Evolutionary conservation across 1,284 basidiomycete species (phyloP).

Genomic region (Psilocybe mexicana): DNA sequence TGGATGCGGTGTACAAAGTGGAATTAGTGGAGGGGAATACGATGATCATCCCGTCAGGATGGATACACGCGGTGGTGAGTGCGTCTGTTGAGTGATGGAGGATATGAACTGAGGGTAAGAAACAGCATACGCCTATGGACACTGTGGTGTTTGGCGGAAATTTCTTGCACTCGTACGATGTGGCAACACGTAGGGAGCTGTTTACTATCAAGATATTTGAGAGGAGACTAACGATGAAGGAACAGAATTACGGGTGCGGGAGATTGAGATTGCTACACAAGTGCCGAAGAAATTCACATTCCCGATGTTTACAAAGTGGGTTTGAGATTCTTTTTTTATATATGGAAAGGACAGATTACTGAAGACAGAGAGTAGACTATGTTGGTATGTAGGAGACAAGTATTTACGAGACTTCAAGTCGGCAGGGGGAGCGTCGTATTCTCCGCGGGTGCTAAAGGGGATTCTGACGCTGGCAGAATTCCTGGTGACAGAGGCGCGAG

Average conservation of each 20-base stretch:
- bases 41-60: constrained; percentile 95
- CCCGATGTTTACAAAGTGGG: constrained; percentile 80
- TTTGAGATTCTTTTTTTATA: constrained; percentile 6
- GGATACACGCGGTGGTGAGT: constrained; percentile 95
- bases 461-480: constrained; percentile 73
- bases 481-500: constrained; percentile 74
- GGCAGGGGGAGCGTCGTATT: constrained; percentile 51
- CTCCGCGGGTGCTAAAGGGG: constrained; percentile 69
- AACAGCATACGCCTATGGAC: constrained; percentile 85
- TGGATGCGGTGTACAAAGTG: constrained; percentile 86
- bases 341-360: not conserved
- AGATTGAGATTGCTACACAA: constrained; percentile 91
- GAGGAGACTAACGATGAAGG: not conserved
- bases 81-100: too few relatives aligned
- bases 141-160: constrained; percentile 97
- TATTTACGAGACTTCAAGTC: constrained; percentile 72
- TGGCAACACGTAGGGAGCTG: constrained; percentile 62
- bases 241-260: constrained; percentile 81
- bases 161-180: constrained; percentile 87
- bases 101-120: not conserved
- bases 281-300: constrained; percentile 96
- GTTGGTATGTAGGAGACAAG: constrained; percentile 88
- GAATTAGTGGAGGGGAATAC: constrained; percentile 85
- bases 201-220: not conserved
- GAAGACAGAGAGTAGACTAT: constrained; percentile 55